Base-by-base conservation (phyloP, 768 basidiomycete species). In the Macrolepiota fuliginosa region DNA sequence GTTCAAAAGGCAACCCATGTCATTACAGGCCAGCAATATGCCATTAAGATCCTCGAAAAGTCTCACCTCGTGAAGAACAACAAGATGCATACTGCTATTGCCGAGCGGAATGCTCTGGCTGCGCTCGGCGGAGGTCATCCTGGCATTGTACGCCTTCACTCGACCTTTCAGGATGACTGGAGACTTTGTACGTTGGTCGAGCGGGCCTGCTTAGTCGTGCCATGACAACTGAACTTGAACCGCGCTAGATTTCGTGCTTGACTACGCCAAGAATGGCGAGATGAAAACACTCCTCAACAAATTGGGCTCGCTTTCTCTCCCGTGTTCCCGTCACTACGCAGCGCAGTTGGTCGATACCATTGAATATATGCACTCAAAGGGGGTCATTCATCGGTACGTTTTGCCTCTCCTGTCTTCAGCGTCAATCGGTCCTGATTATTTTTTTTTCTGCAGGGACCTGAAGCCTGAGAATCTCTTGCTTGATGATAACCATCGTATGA, bases 271-370 rank as follows among this genome's bases (percentile, higher is more conserved):
- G 11, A 91, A 92, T 70, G 92, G 91, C 13, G 90, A 92, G 68
- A 81, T 93, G 72, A 89, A 92, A 67, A 79, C 84, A 0, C 79
- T 88, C 35, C 85, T 92, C 65, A 83, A 83, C 3, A 83, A 82
- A 54, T 77, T 93, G 62, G 97, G 97, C n/a, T 98, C 97, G 0
- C 77, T 99, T 45, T 92, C 92, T 24, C 71, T 89, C 5, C 67
- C 76, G 4, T 96, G 92, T 57, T 82, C 91, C 0, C 83, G 87
- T 45, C 91, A 92, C 72, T 98, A 98, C 71, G 80, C 90, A 1
- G 96, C 96, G 0, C 94, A 97, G 68, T 82, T 98, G 45, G 81
- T 95, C 42, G 93, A 95, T 66, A 90, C 95, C 0, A 76, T 98
- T 62, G 86, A 86, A 50, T 96, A 89, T 74, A 96, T 99, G 83